phyloP scores from a whole-genome alignment of 148 eudicot genomes.

The Rhododendron griersonianum region DNA sequence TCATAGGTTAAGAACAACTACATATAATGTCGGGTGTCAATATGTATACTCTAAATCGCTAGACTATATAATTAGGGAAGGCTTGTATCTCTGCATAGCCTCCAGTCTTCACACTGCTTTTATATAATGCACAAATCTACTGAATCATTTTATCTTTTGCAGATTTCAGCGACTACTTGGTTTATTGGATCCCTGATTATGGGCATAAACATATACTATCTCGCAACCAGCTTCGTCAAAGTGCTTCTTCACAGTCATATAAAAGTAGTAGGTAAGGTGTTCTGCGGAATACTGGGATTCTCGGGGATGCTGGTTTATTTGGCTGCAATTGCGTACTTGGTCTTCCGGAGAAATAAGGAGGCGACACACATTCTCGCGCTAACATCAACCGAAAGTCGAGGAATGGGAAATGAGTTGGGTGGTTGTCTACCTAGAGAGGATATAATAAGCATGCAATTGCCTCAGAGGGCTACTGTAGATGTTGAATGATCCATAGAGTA shows the following conservation, averaged over 20 bases:
- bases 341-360: conserved; percentile 66
- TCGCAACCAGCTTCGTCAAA: conserved; percentile 56
- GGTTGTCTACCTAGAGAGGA: conserved; percentile 66
- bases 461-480: conserved; percentile 39
- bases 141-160: conserved; percentile 9
- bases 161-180: conserved; percentile 89
- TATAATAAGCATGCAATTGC: conserved; percentile 80
- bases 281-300: conserved; percentile 65
- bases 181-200: conserved; percentile 80
- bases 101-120: not conserved
- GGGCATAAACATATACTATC: conserved; percentile 82
- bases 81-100: not conserved
- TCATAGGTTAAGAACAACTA: not conserved
- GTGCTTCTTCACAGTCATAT: conserved; percentile 63
- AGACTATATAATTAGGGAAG: not conserved
- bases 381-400: conserved; percentile 40
- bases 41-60: not conserved
- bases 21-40: not conserved
- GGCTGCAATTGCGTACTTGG: conserved; percentile 66
- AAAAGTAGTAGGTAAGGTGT: conserved; percentile 37
- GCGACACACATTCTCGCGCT: conserved; percentile 52
- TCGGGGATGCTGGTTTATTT: conserved; percentile 64
- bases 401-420: conserved; percentile 14
- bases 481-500: conserved; percentile 11
- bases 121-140: not conserved